Evolutionary conservation across 306 rosid species (phyloP), one percentile per base, ranked within the genome.

Genomic region (Prinsepia uniflora): DNA sequence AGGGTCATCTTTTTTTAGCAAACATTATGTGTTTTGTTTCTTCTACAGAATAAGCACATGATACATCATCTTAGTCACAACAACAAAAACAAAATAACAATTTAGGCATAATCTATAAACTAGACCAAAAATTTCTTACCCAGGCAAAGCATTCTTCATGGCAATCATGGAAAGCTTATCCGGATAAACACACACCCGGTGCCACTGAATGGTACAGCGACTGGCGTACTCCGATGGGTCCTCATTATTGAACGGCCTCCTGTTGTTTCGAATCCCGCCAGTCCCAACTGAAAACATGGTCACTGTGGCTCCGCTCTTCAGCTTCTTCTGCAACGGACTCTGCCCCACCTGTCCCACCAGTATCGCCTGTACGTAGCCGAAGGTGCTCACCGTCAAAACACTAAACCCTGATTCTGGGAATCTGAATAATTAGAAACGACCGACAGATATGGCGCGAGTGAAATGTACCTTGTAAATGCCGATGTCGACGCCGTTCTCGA

Each of bases 191-290:
- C 89, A 78, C 52, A 94, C 91, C 39, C 99, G 86, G 71, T 94
- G 99, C 99, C 99, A 94, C 80, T 94, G 99, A 72, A 91, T 69
- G 6, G 75, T 67, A 19, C 87, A 82, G 10, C 96, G 85, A 55
- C 87, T 86, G 0, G 99, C 97, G 50, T 84, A 94, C 72, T 94
- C 96, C 18, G 62, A 68, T 1, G 97, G 99, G 44, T 68, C 84
- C 85, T 94, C 99, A 2, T 80, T 76, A 10, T 80, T 84, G 40
- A 86, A 79, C 0, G 99, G 99, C 82, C 97, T 85, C 47, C 97
- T 82, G 69, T 91, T 87, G 75, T 82, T 91, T 17, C 91, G 96
- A 78, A 94, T 89, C 47, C 99, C 97, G 15, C 99, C 99, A 0
- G 97, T 94, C 40, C 97, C 99, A 0, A 94, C 8, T 0, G 97